Base-by-base conservation (phyloP, 441 rosid species). In the Rhodomyrtus psidioides region DNA sequence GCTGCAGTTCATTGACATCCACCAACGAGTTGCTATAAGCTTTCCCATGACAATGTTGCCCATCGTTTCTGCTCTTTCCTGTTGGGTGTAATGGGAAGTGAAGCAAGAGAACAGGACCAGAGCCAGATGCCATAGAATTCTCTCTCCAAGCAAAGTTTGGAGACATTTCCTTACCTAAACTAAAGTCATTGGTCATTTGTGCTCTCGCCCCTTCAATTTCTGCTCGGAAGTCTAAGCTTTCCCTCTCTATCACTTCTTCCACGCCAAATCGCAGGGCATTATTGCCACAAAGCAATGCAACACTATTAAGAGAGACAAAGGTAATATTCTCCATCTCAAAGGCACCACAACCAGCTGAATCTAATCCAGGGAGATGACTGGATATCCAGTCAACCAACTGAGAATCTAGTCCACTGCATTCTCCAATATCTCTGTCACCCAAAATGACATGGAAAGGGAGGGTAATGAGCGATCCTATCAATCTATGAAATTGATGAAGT, bases 381-480 rank as follows among this genome's bases (percentile, higher is more conserved):
- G 94, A 86, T 53, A 91, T 82, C 95, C 94, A 88, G 56, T 88
- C 55, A 82, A 94, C 91, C 49, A 90, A 90, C 23, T 86, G 85
- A 23, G 84, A 59, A 75, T 91, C 89, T 83, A 93, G 93, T 83
- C 83, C 90, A 84, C 81, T 70, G 83, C 95, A 94, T 54, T 89
- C 88, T 82, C 97, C 95, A 54, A 93, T 87, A 88, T 94, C 95
- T 87, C 90, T 89, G 34, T 93, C 97, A 51, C 95, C 95, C 53
- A 93, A 89, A 89, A 88, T 86, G 82, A 90, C 95, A 86, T 93
- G 95, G 76, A 90, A 91, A 44, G 97, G 95, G 70, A 91, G 90
- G 46, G 87, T 90, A 17, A 90, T 86, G 87, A 92, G 89, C 0
- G 95, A 94, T 23, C 94, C 95, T 85, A 93, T 53, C 53, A 93